Evolutionary conservation across 768 basidiomycete species (phyloP).

Genomic region (Agrocybe pediades): DNA sequence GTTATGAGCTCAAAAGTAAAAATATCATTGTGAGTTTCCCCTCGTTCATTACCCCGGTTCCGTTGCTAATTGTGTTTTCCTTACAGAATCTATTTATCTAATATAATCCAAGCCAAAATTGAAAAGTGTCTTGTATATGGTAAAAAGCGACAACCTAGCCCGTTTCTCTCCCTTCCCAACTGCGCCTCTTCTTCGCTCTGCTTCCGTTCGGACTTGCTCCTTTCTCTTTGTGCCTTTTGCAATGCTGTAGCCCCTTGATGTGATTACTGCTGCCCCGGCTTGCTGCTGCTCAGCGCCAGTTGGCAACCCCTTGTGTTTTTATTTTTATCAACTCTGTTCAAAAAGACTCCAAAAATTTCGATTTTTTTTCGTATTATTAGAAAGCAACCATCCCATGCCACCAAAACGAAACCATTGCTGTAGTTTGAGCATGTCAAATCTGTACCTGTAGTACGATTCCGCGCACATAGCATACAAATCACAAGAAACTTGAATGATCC

Average conservation of each 20-base stretch:
- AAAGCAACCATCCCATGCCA: too few relatives aligned
- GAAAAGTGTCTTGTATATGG: slow-evolving; percentile 16
- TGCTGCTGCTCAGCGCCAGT: not conserved
- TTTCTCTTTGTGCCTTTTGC: not conserved
- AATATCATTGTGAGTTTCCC: slow-evolving; percentile 17
- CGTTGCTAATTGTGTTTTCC: not conserved
- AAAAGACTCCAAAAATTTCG: not conserved
- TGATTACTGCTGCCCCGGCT: slow-evolving; percentile 3
- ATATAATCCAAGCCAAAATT: slow-evolving; percentile 17
- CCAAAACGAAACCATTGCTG: too few relatives aligned
- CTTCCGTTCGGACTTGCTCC: not conserved
- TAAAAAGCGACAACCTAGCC: slow-evolving; percentile 9
- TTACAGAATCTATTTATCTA: slow-evolving; percentile 23
- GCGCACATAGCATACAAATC: too few relatives aligned
- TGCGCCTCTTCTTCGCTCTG: not conserved
- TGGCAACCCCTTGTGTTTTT: not conserved
- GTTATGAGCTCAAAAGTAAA: slow-evolving; percentile 23
- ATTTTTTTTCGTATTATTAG: too few relatives aligned
- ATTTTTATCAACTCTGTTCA: too few relatives aligned
- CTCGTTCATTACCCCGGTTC: not conserved
- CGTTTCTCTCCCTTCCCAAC: not conserved
- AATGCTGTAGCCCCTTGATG: slow-evolving; percentile 1
- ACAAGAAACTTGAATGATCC: too few relatives aligned
- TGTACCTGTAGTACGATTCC: too few relatives aligned
- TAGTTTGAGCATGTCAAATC: too few relatives aligned